Percentiles rank a stretch among this genome's conserved stretches.
These are phyloP conservation scores for Dysphania ambrosioides DNA, from an alignment of 148 eudicot genomes.

Conservation along the genomic window DNA sequence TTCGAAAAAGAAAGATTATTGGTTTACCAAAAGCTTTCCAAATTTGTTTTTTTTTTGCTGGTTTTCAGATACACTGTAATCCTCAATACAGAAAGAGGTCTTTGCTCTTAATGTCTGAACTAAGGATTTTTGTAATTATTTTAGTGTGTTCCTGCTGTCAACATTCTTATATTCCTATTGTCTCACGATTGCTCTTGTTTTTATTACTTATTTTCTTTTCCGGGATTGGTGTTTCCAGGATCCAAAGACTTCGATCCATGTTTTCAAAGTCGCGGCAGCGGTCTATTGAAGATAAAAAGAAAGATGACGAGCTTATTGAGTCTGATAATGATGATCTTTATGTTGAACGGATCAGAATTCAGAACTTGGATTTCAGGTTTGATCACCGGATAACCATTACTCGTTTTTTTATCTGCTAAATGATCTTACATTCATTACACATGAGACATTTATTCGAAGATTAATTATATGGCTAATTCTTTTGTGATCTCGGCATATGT, in stretches of 20 bases:
- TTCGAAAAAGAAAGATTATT: not conserved
- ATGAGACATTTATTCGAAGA: not conserved
- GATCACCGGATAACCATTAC: conserved; percentile 12
- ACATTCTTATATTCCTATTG: not conserved
- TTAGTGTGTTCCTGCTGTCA: not conserved
- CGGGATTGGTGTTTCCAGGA: conserved; percentile 39
- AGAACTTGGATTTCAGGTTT: conserved; percentile 82
- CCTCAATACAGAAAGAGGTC: not conserved
- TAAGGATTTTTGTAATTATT: conserved; percentile 1
- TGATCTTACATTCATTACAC: not conserved
- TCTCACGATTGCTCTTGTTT: not conserved
- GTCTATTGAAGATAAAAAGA: conserved; percentile 44
- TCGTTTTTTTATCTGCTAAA: not conserved
- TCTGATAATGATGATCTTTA: conserved; percentile 44
- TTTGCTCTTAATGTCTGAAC: no score
- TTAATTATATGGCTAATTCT: not conserved
- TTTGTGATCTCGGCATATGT: not conserved
- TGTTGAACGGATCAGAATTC: conserved; percentile 84
- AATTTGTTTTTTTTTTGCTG: not conserved
- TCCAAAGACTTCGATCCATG: conserved; percentile 48
- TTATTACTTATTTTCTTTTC: not conserved
- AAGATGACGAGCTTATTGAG: conserved; percentile 61
- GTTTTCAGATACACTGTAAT: not conserved
- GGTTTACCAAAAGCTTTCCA: not conserved
- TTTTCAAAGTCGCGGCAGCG: conserved; percentile 38